Conservation (phyloP, 179 eudicot genomes). For the Silene noctiflora region DNA sequence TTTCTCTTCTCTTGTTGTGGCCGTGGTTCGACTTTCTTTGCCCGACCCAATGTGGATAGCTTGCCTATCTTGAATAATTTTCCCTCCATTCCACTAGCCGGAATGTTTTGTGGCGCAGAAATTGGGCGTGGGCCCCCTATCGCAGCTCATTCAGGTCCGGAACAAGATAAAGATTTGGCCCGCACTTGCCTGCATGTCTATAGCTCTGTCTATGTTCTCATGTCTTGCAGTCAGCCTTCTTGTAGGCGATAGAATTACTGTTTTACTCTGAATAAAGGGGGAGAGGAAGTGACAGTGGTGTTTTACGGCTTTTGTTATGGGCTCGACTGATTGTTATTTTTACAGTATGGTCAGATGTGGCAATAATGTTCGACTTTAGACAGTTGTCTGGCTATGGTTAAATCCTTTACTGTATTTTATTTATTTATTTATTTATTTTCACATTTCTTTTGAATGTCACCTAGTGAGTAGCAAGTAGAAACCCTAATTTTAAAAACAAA, state of each 20-base stretch:
- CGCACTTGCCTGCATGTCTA: slow-evolving; percentile 49
- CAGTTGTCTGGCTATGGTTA: background rate
- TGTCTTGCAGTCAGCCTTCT: slow-evolving; percentile 46
- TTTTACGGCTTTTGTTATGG: background rate
- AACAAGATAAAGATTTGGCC: slow-evolving; percentile 25
- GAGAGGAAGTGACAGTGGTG: background rate
- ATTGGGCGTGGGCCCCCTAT: slow-evolving; percentile 55
- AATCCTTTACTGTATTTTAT: too few species aligned
- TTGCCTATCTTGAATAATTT: slow-evolving; percentile 70
- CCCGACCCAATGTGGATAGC: slow-evolving; percentile 52
- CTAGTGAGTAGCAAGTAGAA: background rate
- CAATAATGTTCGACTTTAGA: background rate
- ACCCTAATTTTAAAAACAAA: background rate
- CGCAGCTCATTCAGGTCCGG: slow-evolving; percentile 25
- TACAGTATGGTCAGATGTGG: background rate
- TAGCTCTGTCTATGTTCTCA: slow-evolving; percentile 61
- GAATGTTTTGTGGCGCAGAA: slow-evolving; percentile 73
- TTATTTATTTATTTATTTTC: too few species aligned
- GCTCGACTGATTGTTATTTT: background rate
- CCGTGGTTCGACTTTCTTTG: slow-evolving; percentile 65
- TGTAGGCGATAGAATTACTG: slow-evolving; percentile 8
- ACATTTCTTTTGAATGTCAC: too few species aligned
- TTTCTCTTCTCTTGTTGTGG: slow-evolving; percentile 77
- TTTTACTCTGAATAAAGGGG: background rate
- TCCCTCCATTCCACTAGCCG: slow-evolving; percentile 56